Evolutionary conservation across 768 basidiomycete genomes (phyloP).

Genomic region (Nevesoporus exiguus): DNA sequence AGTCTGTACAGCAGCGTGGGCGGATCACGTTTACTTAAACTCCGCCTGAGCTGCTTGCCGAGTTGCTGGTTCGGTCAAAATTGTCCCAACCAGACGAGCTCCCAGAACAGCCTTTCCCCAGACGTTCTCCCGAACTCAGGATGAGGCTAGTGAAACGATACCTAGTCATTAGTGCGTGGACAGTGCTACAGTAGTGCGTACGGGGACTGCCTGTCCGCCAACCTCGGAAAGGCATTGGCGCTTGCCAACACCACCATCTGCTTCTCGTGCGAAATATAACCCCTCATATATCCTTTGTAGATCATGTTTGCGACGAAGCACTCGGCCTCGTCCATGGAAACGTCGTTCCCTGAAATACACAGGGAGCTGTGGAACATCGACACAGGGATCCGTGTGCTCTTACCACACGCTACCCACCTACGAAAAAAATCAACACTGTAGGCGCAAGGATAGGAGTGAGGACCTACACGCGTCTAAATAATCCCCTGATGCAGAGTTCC

Average conservation of each 20-base stretch:
- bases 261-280: conserved; percentile 95
- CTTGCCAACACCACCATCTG: conserved; percentile 89
- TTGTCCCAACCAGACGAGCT: too few relatives aligned
- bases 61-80: too few relatives aligned
- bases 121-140: too few relatives aligned
- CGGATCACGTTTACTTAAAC: too few relatives aligned
- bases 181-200: conserved; percentile 29
- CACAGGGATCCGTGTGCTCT: conserved; percentile 75
- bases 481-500: conserved; percentile 78
- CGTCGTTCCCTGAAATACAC: conserved; percentile 63
- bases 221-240: conserved; percentile 74
- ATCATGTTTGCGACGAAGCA: conserved; percentile 96
- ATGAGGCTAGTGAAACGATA: too few relatives aligned
- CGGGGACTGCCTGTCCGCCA: conserved; percentile 60
- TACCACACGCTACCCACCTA: conserved; percentile 80
- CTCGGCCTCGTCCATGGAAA: conserved; percentile 80
- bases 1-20: too few relatives aligned
- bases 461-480: conserved; percentile 76
- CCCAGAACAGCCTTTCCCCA: too few relatives aligned
- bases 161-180: background rate
- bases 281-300: conserved; percentile 86
- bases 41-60: too few relatives aligned
- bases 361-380: conserved; percentile 78
- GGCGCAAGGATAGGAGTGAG: background rate
- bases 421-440: background rate